Percentiles rank a stretch among this genome's conserved stretches.
Evolutionary conservation across 495 filamentous ascomycete genomes (phyloP).

Genomic region (Penicillium alfredii): DNA sequence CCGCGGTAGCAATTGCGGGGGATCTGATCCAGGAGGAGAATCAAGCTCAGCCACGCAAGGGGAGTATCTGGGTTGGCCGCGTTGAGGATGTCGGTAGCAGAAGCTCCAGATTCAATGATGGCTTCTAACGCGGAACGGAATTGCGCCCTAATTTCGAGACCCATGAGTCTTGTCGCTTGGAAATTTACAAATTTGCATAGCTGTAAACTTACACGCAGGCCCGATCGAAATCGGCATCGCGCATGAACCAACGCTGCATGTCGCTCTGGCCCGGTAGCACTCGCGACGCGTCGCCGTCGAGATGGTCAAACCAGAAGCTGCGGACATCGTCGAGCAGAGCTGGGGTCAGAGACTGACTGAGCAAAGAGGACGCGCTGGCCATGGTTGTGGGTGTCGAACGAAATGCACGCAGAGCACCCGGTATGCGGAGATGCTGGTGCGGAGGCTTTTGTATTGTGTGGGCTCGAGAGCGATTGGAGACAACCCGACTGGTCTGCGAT

Average conservation of each 20-base stretch:
- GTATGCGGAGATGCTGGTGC: background rate
- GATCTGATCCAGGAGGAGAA: conserved; percentile 28
- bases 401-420: background rate
- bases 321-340: conserved; percentile 17
- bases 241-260: conserved; percentile 25
- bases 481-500: background rate
- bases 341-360: conserved; percentile 20
- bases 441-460: background rate
- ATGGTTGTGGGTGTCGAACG: conserved; percentile 7
- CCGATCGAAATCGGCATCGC: conserved; percentile 22
- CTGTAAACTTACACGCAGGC: conserved; percentile 21
- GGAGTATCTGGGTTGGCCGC: conserved; percentile 14
- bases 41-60: conserved; percentile 20
- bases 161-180: background rate
- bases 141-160: conserved; percentile 12
- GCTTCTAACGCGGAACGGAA: conserved; percentile 23
- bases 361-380: background rate
- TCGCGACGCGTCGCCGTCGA: conserved; percentile 9
- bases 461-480: background rate
- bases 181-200: background rate
- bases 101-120: conserved; percentile 15
- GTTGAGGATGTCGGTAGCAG: conserved; percentile 17
- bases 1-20: conserved; percentile 32
- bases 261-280: conserved; percentile 15
- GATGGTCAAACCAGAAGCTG: conserved; percentile 22